Conservation (phyloP, 2,329 filamentous ascomycete species). For the Stachybotrys echinatus region DNA sequence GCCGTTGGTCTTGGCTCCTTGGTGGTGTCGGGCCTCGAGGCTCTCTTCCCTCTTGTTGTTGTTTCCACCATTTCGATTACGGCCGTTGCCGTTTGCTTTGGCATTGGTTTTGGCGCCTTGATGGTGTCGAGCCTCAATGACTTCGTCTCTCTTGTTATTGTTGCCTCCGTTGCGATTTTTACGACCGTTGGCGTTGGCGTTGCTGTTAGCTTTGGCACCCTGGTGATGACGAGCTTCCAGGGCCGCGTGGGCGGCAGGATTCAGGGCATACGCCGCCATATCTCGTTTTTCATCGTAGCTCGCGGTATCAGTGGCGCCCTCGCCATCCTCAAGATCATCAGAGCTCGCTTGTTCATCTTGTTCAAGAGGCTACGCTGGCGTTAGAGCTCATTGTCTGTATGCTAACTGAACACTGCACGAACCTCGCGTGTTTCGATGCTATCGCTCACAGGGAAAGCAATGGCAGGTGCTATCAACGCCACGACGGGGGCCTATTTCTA, state of each 20-base stretch:
- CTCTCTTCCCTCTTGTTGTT: not conserved
- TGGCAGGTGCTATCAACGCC: not conserved
- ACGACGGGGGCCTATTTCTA: slow-evolving; percentile 1
- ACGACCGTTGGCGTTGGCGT: slow-evolving; percentile 3
- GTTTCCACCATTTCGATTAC: too few species aligned
- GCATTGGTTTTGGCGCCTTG: not conserved
- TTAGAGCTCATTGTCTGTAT: not conserved
- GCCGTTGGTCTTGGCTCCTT: slow-evolving; percentile 2
- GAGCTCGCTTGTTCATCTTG: not conserved
- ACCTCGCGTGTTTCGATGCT: slow-evolving; percentile 1
- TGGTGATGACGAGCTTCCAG: slow-evolving; percentile 4
- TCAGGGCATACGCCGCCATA: too few species aligned
- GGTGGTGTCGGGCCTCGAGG: slow-evolving; percentile 3
- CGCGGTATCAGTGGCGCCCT: not conserved
- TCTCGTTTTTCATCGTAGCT: too few species aligned
- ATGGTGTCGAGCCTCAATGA: not conserved
- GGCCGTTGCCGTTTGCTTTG: not conserved
- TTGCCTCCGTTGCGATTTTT: too few species aligned
- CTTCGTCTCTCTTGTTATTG: not conserved
- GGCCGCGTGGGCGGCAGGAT: not conserved
- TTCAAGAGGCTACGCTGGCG: not conserved
- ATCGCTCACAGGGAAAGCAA: not conserved
- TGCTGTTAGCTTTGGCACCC: too few species aligned
- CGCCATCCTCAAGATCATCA: not conserved
- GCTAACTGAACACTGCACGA: not conserved